These are phyloP conservation scores for Schizosaccharomyces japonicus DNA, from an alignment of 805 yeast genomes.

Conservation along the genomic window DNA sequence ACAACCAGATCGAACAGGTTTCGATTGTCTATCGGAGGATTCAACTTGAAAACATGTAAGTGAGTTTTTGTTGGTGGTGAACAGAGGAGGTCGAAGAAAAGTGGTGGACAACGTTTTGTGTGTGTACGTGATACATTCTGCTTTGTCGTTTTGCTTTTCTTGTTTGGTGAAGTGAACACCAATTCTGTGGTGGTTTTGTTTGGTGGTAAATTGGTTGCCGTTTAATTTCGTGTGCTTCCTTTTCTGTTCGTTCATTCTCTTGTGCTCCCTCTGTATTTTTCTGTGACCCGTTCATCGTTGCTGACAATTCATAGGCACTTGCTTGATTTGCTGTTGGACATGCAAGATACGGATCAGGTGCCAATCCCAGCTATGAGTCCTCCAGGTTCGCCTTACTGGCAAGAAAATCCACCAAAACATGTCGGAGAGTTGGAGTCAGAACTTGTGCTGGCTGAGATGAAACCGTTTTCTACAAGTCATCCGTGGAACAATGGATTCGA, in stretches of 20 bases:
- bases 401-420: not conserved
- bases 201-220: not conserved
- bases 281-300: too few species aligned
- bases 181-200: not conserved
- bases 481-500: too few species aligned
- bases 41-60: not conserved
- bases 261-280: too few species aligned
- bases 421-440: too few species aligned
- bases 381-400: constrained; percentile 1
- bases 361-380: not conserved
- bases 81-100: too few species aligned
- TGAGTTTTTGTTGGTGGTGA: too few species aligned
- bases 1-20: not conserved
- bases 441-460: too few species aligned
- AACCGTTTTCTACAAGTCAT: too few species aligned
- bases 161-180: not conserved
- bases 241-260: too few species aligned
- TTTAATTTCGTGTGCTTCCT: too few species aligned
- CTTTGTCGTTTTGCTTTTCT: not conserved
- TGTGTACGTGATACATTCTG: too few species aligned
- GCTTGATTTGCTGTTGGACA: not conserved
- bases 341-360: not conserved
- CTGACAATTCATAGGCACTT: not conserved
- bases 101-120: too few species aligned
- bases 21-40: not conserved